Evolutionary conservation across 352 stramenopile genomes (phyloP), one percentile per base, ranked within the genome.

Genomic region (Pythium diclinum): DNA sequence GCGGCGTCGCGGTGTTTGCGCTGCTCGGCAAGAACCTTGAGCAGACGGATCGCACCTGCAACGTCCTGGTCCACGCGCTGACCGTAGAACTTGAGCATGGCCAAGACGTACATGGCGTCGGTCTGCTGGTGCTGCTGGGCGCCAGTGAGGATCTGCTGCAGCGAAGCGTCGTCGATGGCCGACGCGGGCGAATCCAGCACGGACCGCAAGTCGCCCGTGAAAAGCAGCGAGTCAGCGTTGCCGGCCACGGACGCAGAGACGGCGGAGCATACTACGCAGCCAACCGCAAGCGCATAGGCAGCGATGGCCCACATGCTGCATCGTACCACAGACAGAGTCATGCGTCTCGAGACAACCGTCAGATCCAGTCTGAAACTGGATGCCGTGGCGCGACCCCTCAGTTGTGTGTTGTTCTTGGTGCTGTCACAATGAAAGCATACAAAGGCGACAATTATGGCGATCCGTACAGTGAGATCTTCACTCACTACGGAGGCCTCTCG

Each of bases 21-120:
- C 16, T 47, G 30, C 4, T 64, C 47, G 5, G 63, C 58, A 8
- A 69, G 55, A 7, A 28, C 52, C 30, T 61, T 58, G 28, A 75
- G 56, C 25, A 71, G 47, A 30, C 69, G 51, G 7, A 75, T 47
- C 11, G 59, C 48, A 3, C 48, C 65, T 1, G 58, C 42, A 25
- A 72, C 47, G 34, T 75, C 69, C 21, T 56, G 56, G 16, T 42
- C 53, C 13, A 72, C 64, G 9, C 48, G 58, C n/a, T 63, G 64
- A 11, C 69, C 69, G 53, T 75, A 75, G 44, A 72, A 61, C 32
- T 72, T 61, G 44, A 75, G 53, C 48, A 75, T 66, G 13, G 63
- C 69, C 19, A 69, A 46, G 34, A 75, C 47, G 55, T 75, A 75
- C 59, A 72, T 64, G 23, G 69, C 63, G 40, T 75, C 69, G 14